phyloP scores from a whole-genome alignment of 2,329 filamentous ascomycete species.

The Immersiporthe knoxdaviesiana region DNA sequence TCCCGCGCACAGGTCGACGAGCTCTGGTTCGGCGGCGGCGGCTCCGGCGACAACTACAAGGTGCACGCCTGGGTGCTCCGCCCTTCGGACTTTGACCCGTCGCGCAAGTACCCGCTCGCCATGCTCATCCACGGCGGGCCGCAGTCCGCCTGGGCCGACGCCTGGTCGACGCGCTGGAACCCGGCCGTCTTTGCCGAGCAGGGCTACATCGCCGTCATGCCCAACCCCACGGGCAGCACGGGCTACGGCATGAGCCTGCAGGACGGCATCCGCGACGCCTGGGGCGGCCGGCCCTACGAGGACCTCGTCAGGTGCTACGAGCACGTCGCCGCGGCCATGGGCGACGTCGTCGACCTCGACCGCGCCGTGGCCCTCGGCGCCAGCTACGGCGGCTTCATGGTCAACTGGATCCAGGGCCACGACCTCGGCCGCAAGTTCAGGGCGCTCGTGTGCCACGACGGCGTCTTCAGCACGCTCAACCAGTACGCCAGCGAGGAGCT shows the following conservation, averaged over 20 bases:
- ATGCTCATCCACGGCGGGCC: conserved; percentile 85
- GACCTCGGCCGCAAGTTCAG: conserved; percentile 82
- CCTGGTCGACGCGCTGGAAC: conserved; percentile 85
- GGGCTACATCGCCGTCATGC: conserved; percentile 80
- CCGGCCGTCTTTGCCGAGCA: conserved; percentile 84
- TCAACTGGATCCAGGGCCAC: conserved; percentile 92
- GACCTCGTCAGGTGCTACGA: conserved; percentile 82
- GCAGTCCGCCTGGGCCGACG: conserved; percentile 74
- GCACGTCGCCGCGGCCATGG: conserved; percentile 66
- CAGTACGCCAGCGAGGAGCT: conserved; percentile 69
- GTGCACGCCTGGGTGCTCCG: conserved; percentile 73
- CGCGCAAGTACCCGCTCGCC: conserved; percentile 76
- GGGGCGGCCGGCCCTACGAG: conserved; percentile 83
- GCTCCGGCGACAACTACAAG: conserved; percentile 64
- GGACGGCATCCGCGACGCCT: conserved; percentile 77
- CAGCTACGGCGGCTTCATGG: conserved; percentile 77
- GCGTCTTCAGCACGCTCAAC: conserved; percentile 74
- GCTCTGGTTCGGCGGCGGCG: conserved; percentile 70
- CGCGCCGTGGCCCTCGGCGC: conserved; percentile 76
- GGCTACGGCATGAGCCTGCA: conserved; percentile 79
- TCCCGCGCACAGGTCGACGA: conserved; percentile 66
- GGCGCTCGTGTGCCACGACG: conserved; percentile 86
- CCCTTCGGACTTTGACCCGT: conserved; percentile 67
- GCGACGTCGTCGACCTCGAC: conserved; percentile 67
- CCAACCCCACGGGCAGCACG: conserved; percentile 83